Evolutionary conservation across 2,329 filamentous ascomycete species (phyloP).

Genomic region (Akanthomyces dipterigenus): DNA sequence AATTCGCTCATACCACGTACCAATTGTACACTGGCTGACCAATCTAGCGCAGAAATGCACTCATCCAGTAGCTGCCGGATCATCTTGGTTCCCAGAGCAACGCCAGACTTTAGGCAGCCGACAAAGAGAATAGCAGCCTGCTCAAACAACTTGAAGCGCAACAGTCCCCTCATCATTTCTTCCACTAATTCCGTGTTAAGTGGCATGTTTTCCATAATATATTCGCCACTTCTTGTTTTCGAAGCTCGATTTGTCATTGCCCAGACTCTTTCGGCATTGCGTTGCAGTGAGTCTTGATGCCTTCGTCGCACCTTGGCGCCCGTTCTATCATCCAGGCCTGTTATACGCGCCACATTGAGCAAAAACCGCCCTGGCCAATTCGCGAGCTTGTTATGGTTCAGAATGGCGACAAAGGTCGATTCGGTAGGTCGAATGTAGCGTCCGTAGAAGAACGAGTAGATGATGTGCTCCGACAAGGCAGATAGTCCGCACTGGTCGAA

Average conservation of each 20-base stretch:
- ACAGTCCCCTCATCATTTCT: conserved; percentile 39
- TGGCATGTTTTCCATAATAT: conserved; percentile 33
- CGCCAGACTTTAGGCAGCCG: conserved; percentile 30
- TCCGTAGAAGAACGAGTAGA: conserved; percentile 41
- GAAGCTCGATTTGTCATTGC: conserved; percentile 18
- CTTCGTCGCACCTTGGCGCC: conserved; percentile 35
- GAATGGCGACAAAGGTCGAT: conserved; percentile 41
- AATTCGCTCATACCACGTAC: conserved; percentile 23
- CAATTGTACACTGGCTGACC: conserved; percentile 27
- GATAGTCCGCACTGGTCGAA: conserved; percentile 48
- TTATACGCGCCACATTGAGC: conserved; percentile 37
- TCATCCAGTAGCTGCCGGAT: conserved; percentile 35
- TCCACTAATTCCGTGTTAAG: conserved; percentile 36
- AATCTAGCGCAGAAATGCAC: conserved; percentile 36
- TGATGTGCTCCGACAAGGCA: conserved; percentile 45
- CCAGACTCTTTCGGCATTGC: conserved; percentile 18
- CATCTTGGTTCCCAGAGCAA: conserved; percentile 22
- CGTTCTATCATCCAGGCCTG: conserved; percentile 32
- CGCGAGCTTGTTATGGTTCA: conserved; percentile 42
- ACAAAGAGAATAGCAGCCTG: conserved; percentile 38
- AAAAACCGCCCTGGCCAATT: conserved; percentile 37
- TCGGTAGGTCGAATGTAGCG: conserved; percentile 40
- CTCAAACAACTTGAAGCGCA: conserved; percentile 39
- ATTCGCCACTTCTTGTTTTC: conserved; percentile 24
- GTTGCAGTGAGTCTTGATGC: conserved; percentile 19